Evolutionary conservation across 78 protist species (phyloP), one percentile per base, ranked within the genome.

Genomic region (Polysphondylium violaceum): DNA sequence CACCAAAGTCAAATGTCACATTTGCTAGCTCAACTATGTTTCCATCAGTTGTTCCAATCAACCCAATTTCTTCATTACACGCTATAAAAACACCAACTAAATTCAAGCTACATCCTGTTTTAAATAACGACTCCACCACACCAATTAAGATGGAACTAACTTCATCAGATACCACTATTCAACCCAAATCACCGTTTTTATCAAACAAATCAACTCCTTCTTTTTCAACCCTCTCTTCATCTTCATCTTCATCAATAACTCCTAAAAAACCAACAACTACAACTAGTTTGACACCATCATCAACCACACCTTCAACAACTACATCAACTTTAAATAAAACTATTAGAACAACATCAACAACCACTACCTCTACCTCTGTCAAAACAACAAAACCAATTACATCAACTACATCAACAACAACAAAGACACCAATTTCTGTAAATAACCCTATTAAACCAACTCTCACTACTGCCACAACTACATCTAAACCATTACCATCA

Each of bases 81-180:
- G 1, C 21, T n/a, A 12, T 25, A 72, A 72, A 72, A 53, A 72
- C 77, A 51, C 77, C 77, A 51, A 72, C 50, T 17, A 72, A 72
- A 51, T 72, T 23, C 5, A 56, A 56, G 21, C 29, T 23, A n/a
- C n/a, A n/a, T n/a, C n/a, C n/a, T 4, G 7, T 29, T 60, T 29
- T 29, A 60, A 3, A 31, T 29, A 29, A 31, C 6, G 11, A 14
- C 27, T 14, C 41, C 6, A 29, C 36, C 27, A 74, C 36, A 38
- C 17, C 65, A 25, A 53, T 27, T 68, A 59, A 35, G 6, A 25
- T 44, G 14, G 43, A 23, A 72, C 61, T 63, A 65, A 65, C 61
- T 5, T 23, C 27, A 38, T 38, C 44, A 44, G 25, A 25, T 38
- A 67, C 74, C 35, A 40, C 78, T 56, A 72, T 64, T 19, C n/a